Conservation (phyloP, 352 stramenopile species). For the Phytophthora pisi region DNA sequence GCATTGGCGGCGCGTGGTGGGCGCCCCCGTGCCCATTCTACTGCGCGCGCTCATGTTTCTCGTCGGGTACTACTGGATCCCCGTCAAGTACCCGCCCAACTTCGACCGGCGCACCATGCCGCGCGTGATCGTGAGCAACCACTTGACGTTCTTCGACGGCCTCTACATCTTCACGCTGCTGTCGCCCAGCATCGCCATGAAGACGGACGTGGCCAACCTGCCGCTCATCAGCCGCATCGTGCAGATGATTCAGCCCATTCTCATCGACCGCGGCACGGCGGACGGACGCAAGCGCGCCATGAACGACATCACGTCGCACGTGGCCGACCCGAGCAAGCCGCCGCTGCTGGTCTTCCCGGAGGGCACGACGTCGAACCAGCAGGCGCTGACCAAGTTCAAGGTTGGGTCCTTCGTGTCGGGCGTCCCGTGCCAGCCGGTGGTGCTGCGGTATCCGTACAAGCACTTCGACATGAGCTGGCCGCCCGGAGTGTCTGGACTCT, state of each 20-base stretch:
- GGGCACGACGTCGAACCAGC: slow-evolving; percentile 76
- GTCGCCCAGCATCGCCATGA: slow-evolving; percentile 74
- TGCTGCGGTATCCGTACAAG: slow-evolving; percentile 68
- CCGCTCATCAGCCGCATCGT: slow-evolving; percentile 65
- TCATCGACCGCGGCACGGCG: slow-evolving; percentile 61
- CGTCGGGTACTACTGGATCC: slow-evolving; percentile 73
- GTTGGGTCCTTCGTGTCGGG: slow-evolving; percentile 71
- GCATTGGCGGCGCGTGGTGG: slow-evolving; percentile 47
- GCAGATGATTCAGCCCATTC: slow-evolving; percentile 64
- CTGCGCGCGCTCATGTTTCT: slow-evolving; percentile 60
- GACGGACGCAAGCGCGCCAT: slow-evolving; percentile 62
- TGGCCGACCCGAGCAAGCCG: slow-evolving; percentile 45
- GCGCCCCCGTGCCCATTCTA: slow-evolving; percentile 44
- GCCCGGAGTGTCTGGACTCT: slow-evolving; percentile 53
- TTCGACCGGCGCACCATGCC: slow-evolving; percentile 35
- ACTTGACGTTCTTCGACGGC: slow-evolving; percentile 73
- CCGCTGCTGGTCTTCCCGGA: slow-evolving; percentile 77
- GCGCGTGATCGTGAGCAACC: slow-evolving; percentile 73
- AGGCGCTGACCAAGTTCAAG: slow-evolving; percentile 79
- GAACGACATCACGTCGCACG: slow-evolving; percentile 65
- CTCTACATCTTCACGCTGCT: slow-evolving; percentile 63
- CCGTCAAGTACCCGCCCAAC: slow-evolving; percentile 44
- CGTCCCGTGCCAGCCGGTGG: slow-evolving; percentile 60
- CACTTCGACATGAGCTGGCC: slow-evolving; percentile 82
- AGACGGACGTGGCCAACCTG: slow-evolving; percentile 62